Evolutionary conservation across 805 yeast genomes (phyloP), one percentile per base, ranked within the genome.

Genomic region (Maudiozyma barnettii): DNA sequence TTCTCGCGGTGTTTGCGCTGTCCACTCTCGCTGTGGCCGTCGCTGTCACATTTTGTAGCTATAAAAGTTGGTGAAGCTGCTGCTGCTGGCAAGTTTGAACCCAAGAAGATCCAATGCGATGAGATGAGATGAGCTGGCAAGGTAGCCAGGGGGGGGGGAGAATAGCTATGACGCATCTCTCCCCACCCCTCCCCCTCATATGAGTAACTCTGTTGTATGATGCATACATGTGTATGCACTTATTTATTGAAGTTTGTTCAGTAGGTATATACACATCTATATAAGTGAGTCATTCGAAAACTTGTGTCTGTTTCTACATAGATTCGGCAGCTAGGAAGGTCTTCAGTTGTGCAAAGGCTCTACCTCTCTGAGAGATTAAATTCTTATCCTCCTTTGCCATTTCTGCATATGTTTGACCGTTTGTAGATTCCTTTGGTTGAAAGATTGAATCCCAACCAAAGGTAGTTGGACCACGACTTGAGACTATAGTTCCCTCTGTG

Each of bases 361-460:
- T 82, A 60, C 75, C 88, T 58, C 99, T 76, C 61, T 95, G 99
- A 54, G 95, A 83, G 52, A 93, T 84, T 19, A 73, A 63, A 67
- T 93, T 90, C 71, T 95, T 93, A 29, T 74, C 71, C 1, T 65
- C 60, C 61, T 84, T 85, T 45, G 76, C 81, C 90, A 93, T 79
- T 65, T 93, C 97, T 10, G 97, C 98, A 61, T 88, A 90, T 0
- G 93, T 84, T 19, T 74, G 68, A 2, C 95, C 96, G 23, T 71
- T 69, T 8, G 36, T 69, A 16, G 36, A 50, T 43, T 57, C 65
- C 1, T 50, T 39, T 2, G 99, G 99, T 67, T 82, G 75, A 65
- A 93, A 93, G 44, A 86, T 70, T 7, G 96, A 81, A 67, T 93
- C 97, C 95, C 96, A 93, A 1, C 99, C 99, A 63, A 93, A 93